Evolutionary conservation across 805 yeast genomes (phyloP).

Genomic region (Komagataella populi): DNA sequence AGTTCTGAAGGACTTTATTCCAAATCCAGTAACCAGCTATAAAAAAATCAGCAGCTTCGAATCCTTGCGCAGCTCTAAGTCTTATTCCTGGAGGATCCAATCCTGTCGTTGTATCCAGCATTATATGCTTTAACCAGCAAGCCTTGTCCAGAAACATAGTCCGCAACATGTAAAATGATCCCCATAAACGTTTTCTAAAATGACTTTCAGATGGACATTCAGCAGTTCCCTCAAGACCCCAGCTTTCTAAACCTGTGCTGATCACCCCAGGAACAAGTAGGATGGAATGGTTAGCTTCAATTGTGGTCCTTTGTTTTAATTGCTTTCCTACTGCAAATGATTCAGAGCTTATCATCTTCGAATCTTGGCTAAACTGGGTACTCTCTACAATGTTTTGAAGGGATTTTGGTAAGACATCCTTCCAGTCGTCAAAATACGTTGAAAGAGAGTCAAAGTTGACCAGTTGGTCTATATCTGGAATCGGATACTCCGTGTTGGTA

Average conservation of each 20-base stretch:
- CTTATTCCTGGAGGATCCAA: slow-evolving; percentile 78
- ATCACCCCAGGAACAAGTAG: slow-evolving; percentile 93
- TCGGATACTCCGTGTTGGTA: slow-evolving; percentile 21
- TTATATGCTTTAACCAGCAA: slow-evolving; percentile 89
- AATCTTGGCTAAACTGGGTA: slow-evolving; percentile 31
- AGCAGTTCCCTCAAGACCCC: slow-evolving; percentile 67
- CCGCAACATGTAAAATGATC: slow-evolving; percentile 87
- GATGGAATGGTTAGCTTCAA: slow-evolving; percentile 58
- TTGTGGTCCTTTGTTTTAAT: slow-evolving; percentile 35
- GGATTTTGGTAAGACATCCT: slow-evolving; percentile 54
- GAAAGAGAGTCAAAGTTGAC: slow-evolving; percentile 42
- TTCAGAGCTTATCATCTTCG: slow-evolving; percentile 34
- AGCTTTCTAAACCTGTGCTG: slow-evolving; percentile 87
- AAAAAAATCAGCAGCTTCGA: slow-evolving; percentile 93
- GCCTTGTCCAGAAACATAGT: slow-evolving; percentile 84
- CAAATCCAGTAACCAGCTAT: slow-evolving; percentile 98
- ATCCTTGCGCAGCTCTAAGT: slow-evolving; percentile 87
- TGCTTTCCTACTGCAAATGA: slow-evolving; percentile 79
- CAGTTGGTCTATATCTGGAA: slow-evolving; percentile 34
- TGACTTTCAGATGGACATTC: slow-evolving; percentile 79
- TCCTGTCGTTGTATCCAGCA: slow-evolving; percentile 85
- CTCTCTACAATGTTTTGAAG: slow-evolving; percentile 41
- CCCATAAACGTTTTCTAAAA: slow-evolving; percentile 91
- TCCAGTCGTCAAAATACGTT: slow-evolving; percentile 59
- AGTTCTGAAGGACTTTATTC: slow-evolving; percentile 89